Base-by-base conservation (phyloP, 2,329 filamentous ascomycete species). In the Pseudogymnoascus sp. region DNA sequence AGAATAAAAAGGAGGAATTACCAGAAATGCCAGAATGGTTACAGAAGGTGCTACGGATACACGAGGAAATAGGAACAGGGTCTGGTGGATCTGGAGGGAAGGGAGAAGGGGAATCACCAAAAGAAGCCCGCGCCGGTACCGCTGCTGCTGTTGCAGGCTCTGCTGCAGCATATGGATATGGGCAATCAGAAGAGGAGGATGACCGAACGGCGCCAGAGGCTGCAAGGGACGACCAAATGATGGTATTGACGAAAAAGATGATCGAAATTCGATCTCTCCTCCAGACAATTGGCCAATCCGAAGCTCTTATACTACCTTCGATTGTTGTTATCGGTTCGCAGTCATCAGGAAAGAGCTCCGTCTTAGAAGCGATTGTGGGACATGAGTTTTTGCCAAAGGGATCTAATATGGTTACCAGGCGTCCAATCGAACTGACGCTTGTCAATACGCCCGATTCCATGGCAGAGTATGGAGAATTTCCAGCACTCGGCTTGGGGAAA, bases 321-420 rank as follows among this genome's bases (percentile, higher is more conserved):
- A 99, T 99, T 61, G 94, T 99, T n/a, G 94, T 99, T 35, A 96
- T 99, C 67, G 94, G 94, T 21, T 99, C 94, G 2, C 94, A 99
- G 71, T 99, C 94, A 0, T 97, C 94, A 0, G 94, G 94, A 38
- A 99, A 99, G 76, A 97, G 92, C 70, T 99, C 94, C 1, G 94
- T 99, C 1, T 74, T 99, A 55, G 94, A 99, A 73, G 90, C 94
- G 18, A 95, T 99, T 63, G 95, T 99, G 59, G 95, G 94, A 4
- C 94, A 99, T 70, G 94, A 99, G 68, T 99, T 99, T 66, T 76
- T 99, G 48, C 95, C 94, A 5, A 99, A 99, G 73, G 94, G 94
- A n/a, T 86, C 86, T 39, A 99, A 99, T 69, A 99, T 99, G 94
- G 94, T 99, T 57, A 99, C 94, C 7, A 82, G 95, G 38, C 81